Evolutionary conservation across 2,329 filamentous ascomycete species (phyloP).

Genomic region (Calonectria pseudoturangicola): DNA sequence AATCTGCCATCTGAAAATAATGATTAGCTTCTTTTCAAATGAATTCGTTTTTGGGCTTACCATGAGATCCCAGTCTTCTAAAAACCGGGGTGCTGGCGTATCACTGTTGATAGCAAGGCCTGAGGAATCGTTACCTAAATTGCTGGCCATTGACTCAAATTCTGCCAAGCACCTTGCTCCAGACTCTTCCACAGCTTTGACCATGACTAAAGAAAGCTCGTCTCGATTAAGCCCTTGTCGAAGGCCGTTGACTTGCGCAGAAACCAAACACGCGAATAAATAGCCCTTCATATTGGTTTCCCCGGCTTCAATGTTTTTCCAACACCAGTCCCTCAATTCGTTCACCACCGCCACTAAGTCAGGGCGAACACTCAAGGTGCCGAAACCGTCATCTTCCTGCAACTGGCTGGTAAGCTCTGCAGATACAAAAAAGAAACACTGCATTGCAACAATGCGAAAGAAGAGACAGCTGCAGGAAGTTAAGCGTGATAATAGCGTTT

Average conservation of each 20-base stretch:
- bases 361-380: conserved; percentile 57
- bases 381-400: conserved; percentile 63
- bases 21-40: background rate
- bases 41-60: conserved; percentile 38
- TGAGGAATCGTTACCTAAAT: conserved; percentile 21
- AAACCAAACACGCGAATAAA: conserved; percentile 59
- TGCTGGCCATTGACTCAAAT: conserved; percentile 57
- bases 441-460: conserved; percentile 60
- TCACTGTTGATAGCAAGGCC: background rate
- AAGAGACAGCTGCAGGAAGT: conserved; percentile 63
- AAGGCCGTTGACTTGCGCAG: conserved; percentile 65
- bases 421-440: conserved; percentile 61
- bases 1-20: conserved; percentile 20
- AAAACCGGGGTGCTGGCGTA: conserved; percentile 31
- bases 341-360: conserved; percentile 66
- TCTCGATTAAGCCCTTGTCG: conserved; percentile 59
- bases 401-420: conserved; percentile 64
- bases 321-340: conserved; percentile 63
- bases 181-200: conserved; percentile 62
- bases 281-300: conserved; percentile 75
- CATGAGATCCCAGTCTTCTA: conserved; percentile 53
- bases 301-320: conserved; percentile 65
- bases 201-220: conserved; percentile 58
- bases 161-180: conserved; percentile 58
- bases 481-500: conserved; percentile 62